These are phyloP conservation scores for Panaeolus cyanescens DNA, from an alignment of 768 basidiomycete genomes.

Conservation along the genomic window DNA sequence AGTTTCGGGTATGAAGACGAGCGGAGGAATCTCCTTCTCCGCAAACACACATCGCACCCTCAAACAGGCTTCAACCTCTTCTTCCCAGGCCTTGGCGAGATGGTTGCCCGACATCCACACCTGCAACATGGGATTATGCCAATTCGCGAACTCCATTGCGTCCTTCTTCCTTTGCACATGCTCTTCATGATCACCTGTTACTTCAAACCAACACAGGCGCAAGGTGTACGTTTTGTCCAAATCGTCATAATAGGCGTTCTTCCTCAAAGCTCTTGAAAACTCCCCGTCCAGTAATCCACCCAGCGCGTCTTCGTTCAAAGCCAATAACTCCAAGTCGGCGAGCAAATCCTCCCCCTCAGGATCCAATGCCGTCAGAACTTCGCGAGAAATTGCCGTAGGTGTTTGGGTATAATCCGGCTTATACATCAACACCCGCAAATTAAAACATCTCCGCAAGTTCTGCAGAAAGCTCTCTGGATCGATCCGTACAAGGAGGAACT, in stretches of 20 bases:
- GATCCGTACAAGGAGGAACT: constrained; percentile 8
- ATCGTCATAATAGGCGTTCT: neutral
- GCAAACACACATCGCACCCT: neutral
- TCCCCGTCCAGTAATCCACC: constrained; percentile 6
- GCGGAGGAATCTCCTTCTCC: neutral
- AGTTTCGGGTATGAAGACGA: neutral
- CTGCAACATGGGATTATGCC: neutral
- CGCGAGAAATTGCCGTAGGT: constrained; percentile 4
- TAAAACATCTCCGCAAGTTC: neutral
- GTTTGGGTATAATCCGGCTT: constrained; percentile 8
- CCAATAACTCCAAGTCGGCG: constrained; percentile 3
- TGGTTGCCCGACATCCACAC: neutral
- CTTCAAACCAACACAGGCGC: neutral
- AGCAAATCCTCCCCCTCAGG: constrained; percentile 1
- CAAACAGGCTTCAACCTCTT: neutral
- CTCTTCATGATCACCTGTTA: neutral
- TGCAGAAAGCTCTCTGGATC: constrained; percentile 1
- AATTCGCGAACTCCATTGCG: neutral
- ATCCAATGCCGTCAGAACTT: constrained; percentile 3
- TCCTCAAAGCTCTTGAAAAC: constrained; percentile 1
- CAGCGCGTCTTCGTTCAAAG: constrained; percentile 13
- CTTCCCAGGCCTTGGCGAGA: neutral
- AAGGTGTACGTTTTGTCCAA: neutral
- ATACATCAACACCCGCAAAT: constrained; percentile 7
- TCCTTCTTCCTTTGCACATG: neutral